Conservation (phyloP, 2,329 filamentous ascomycete species). For the Phyllosticta capitalensis region DNA sequence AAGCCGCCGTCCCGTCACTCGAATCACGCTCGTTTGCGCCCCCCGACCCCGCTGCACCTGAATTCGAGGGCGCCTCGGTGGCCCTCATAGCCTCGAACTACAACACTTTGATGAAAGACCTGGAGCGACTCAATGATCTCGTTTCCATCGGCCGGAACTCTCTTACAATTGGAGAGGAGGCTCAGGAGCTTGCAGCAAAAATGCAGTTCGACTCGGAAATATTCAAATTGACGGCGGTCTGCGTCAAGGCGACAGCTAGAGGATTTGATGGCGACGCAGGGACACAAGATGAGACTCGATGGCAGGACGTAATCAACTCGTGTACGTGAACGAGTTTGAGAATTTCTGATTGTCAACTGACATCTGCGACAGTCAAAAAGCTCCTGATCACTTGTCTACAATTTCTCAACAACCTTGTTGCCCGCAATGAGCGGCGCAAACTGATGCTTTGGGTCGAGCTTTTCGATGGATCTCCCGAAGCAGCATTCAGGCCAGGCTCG, state of each 20-base stretch:
- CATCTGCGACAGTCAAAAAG: slow-evolving; percentile 41
- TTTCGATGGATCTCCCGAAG: slow-evolving; percentile 47
- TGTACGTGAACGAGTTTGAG: slow-evolving; percentile 23
- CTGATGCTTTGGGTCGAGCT: slow-evolving; percentile 56
- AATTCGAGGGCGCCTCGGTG: slow-evolving; percentile 50
- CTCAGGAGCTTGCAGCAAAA: slow-evolving; percentile 54
- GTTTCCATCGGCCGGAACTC: slow-evolving; percentile 54
- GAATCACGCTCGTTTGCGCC: slow-evolving; percentile 53
- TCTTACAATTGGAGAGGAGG: slow-evolving; percentile 49
- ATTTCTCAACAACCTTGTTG: slow-evolving; percentile 56
- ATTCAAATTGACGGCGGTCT: slow-evolving; percentile 52
- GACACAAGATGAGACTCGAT: slow-evolving; percentile 52
- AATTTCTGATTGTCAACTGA: slow-evolving; percentile 11
- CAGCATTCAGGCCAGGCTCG: slow-evolving; percentile 25
- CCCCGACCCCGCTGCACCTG: slow-evolving; percentile 46
- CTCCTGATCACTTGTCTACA: slow-evolving; percentile 57
- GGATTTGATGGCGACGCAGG: slow-evolving; percentile 57
- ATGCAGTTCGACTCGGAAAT: slow-evolving; percentile 52
- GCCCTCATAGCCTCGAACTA: slow-evolving; percentile 53
- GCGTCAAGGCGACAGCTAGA: slow-evolving; percentile 53
- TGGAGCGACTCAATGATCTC: slow-evolving; percentile 53
- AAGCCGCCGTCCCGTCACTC: slow-evolving; percentile 50
- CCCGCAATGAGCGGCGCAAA: slow-evolving; percentile 56
- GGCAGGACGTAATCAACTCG: slow-evolving; percentile 55
- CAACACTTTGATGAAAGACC: slow-evolving; percentile 49